phyloP scores from a whole-genome alignment of 73 alveolate species.

The Paramecium octaurelia region DNA sequence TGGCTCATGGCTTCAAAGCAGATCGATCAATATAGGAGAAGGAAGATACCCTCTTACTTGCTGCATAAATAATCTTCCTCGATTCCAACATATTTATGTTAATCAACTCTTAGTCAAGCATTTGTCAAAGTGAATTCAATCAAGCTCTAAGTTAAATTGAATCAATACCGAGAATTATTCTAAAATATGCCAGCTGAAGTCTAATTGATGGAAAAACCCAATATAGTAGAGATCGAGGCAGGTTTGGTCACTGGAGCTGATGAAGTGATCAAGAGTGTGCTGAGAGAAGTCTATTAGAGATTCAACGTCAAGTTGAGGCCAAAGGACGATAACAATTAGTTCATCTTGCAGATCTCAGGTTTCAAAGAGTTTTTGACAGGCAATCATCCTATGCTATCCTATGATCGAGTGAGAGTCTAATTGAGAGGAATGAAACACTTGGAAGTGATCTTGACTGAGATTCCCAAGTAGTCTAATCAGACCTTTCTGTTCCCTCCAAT shows the following conservation, averaged over 20 bases:
- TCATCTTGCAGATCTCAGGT: conserved; percentile 81
- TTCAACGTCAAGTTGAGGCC: conserved; percentile 64
- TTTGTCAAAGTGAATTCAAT: conserved; percentile 73
- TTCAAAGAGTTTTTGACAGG: conserved; percentile 85
- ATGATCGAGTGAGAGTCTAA: conserved; percentile 84
- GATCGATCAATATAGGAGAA: conserved; percentile 40
- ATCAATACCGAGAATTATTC: conserved; percentile 58
- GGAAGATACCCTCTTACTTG: conserved; percentile 59
- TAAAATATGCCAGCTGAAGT: conserved; percentile 4
- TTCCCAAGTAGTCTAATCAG: conserved; percentile 31
- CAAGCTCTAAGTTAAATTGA: conserved; percentile 67
- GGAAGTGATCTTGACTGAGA: conserved; percentile 55
- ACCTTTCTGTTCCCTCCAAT: conserved; percentile 55
- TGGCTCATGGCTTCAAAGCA: conserved; percentile 56
- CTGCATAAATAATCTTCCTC: conserved; percentile 59
- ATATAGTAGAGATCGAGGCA: conserved; percentile 53
- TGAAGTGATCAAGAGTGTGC: conserved; percentile 79
- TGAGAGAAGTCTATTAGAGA: conserved; percentile 64
- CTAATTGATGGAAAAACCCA: not conserved
- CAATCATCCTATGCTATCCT: conserved; percentile 79
- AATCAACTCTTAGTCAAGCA: conserved; percentile 73
- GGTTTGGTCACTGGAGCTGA: conserved; percentile 71
- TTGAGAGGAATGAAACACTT: conserved; percentile 73
- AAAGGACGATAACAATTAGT: conserved; percentile 53
- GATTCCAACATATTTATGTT: conserved; percentile 56